These are phyloP conservation scores for Botrytis tulipae DNA, from an alignment of 2,329 filamentous ascomycete species.

Conservation along the genomic window DNA sequence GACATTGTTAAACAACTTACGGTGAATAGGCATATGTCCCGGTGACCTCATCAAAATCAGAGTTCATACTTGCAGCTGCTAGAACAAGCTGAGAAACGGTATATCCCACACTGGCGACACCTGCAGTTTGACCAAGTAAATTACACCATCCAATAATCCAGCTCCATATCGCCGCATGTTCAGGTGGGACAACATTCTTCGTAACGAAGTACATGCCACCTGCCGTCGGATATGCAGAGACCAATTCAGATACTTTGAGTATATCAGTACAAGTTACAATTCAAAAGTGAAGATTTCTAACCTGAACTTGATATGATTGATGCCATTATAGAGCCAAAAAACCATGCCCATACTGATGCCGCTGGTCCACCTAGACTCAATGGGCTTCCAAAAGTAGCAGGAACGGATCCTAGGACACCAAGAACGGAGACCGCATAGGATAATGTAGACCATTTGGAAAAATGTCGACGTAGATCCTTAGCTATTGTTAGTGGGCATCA, in stretches of 20 bases:
- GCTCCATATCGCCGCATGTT: constrained; percentile 60
- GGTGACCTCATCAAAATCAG: constrained; percentile 45
- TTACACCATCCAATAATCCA: constrained; percentile 70
- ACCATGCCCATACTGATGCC: constrained; percentile 65
- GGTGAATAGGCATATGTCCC: constrained; percentile 52
- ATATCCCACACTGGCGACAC: constrained; percentile 61
- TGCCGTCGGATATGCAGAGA: constrained; percentile 65
- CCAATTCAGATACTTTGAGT: constrained; percentile 56
- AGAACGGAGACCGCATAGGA: constrained; percentile 66
- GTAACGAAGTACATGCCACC: constrained; percentile 69
- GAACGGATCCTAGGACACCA: constrained; percentile 63
- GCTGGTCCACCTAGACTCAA: constrained; percentile 59
- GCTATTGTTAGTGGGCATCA: constrained; percentile 1
- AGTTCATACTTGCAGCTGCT: constrained; percentile 61
- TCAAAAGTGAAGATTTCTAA: constrained; percentile 29
- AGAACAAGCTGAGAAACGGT: constrained; percentile 64
- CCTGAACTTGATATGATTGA: constrained; percentile 62
- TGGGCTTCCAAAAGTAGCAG: constrained; percentile 60
- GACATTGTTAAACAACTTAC: constrained; percentile 42
- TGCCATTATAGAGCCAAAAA: constrained; percentile 62
- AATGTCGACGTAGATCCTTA: constrained; percentile 60
- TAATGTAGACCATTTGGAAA: constrained; percentile 65
- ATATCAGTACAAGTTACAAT: not conserved
- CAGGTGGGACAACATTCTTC: constrained; percentile 60
- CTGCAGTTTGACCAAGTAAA: constrained; percentile 61